Evolutionary conservation across 129 eudicot species (phyloP).

Genomic region (Flaveria robusta): DNA sequence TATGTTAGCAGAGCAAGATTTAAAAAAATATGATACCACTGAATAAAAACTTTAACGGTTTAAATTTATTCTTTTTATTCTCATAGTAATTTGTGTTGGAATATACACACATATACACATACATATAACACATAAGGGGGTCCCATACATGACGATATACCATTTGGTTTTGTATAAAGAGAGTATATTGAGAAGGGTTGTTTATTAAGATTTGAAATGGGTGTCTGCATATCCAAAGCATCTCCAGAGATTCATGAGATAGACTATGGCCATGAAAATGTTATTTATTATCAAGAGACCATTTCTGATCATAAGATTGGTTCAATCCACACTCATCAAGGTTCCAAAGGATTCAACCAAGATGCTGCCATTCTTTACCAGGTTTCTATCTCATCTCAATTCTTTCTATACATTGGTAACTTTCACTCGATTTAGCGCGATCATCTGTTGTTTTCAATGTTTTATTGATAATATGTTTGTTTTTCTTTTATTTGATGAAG

Average conservation of each 20-base stretch:
- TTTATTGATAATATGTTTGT: background rate
- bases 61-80: too few species aligned
- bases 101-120: background rate
- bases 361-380: conserved; percentile 78
- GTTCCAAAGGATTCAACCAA: conserved; percentile 77
- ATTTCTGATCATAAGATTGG: conserved; percentile 38
- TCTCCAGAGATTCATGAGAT: conserved; percentile 66
- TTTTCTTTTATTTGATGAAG: conserved; percentile 41
- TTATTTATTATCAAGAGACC: conserved; percentile 44
- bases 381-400: conserved; percentile 44
- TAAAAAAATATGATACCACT: too few species aligned
- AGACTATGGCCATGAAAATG: conserved; percentile 64
- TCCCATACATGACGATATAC: conserved; percentile 11
- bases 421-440: background rate
- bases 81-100: background rate
- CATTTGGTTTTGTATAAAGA: conserved; percentile 43
- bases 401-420: background rate
- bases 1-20: too few species aligned
- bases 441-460: background rate
- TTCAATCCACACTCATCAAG: conserved; percentile 59
- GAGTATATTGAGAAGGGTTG: conserved; percentile 26
- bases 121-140: conserved; percentile 6
- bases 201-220: conserved; percentile 48
- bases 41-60: too few species aligned
- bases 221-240: conserved; percentile 68